Percentiles rank a stretch among this genome's conserved stretches.
Conservation (phyloP, 345 rosid species). For the Microcos paniculata region DNA sequence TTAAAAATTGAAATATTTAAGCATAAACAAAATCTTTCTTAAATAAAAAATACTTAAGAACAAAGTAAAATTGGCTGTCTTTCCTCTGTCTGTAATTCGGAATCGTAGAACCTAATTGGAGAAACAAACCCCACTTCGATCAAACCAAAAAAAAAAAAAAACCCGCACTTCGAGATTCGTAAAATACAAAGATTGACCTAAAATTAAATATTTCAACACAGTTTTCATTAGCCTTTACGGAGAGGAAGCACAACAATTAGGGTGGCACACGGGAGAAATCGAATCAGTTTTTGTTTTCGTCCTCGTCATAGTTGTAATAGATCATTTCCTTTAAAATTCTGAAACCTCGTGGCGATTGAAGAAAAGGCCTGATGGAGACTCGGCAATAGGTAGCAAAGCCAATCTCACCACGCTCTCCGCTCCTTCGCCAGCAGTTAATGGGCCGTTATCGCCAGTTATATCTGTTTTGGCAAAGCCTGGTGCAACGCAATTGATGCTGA, state of each 20-base stretch:
- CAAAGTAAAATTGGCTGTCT: not conserved
- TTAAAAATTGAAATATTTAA: too few species aligned
- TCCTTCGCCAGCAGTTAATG: constrained; percentile 18
- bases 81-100: not conserved
- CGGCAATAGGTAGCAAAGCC: constrained; percentile 12
- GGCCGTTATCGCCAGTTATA: constrained; percentile 16
- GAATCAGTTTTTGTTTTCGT: not conserved
- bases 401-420: constrained; percentile 14
- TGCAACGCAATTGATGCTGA: constrained; percentile 26
- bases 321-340: constrained; percentile 1
- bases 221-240: not conserved
- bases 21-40: too few species aligned
- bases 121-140: not conserved
- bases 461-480: constrained; percentile 44
- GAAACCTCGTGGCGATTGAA: constrained; percentile 11
- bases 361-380: constrained; percentile 16
- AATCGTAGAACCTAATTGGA: not conserved
- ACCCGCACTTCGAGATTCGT: not conserved
- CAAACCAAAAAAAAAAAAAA: too few species aligned
- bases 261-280: too few species aligned
- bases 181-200: not conserved
- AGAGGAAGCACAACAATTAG: too few species aligned
- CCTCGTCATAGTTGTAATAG: not conserved
- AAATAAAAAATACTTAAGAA: not conserved
- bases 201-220: not conserved